Evolutionary conservation across 139 green algal genomes (phyloP).

Genomic region (Eudorina sp.): DNA sequence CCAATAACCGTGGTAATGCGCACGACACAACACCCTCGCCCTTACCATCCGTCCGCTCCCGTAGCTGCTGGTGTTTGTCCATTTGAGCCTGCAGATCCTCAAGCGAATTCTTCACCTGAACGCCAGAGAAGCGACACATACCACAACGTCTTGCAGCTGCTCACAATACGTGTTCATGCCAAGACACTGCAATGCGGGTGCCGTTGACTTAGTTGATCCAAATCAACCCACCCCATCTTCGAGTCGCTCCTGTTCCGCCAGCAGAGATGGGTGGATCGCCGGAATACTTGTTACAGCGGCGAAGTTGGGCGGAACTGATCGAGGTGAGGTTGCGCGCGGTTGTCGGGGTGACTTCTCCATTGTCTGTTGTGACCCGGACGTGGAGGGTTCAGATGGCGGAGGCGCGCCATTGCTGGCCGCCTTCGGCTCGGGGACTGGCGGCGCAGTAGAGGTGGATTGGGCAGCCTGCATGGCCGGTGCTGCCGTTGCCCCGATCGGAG

Average conservation of each 20-base stretch:
- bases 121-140: too few species aligned
- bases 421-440: neutral
- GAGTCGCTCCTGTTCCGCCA: constrained; percentile 36
- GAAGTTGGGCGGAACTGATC: neutral
- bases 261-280: neutral
- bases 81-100: constrained; percentile 48
- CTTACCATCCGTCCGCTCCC: constrained; percentile 28
- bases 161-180: too few species aligned
- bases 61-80: constrained; percentile 48
- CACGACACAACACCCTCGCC: neutral
- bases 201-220: too few species aligned
- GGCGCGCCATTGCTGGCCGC: neutral
- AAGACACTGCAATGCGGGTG: too few species aligned
- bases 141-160: too few species aligned
- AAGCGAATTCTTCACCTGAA: constrained; percentile 34
- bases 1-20: too few species aligned
- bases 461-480: neutral
- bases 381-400: neutral
- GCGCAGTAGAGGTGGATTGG: neutral
- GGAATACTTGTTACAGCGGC: constrained; percentile 21
- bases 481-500: neutral
- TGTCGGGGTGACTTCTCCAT: too few species aligned
- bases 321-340: constrained; percentile 10
- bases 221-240: constrained; percentile 35
- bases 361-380: too few species aligned